Evolutionary conservation across 1,284 basidiomycete genomes (phyloP), one percentile per base, ranked within the genome.

Genomic region (Apiotrichum gracile): DNA sequence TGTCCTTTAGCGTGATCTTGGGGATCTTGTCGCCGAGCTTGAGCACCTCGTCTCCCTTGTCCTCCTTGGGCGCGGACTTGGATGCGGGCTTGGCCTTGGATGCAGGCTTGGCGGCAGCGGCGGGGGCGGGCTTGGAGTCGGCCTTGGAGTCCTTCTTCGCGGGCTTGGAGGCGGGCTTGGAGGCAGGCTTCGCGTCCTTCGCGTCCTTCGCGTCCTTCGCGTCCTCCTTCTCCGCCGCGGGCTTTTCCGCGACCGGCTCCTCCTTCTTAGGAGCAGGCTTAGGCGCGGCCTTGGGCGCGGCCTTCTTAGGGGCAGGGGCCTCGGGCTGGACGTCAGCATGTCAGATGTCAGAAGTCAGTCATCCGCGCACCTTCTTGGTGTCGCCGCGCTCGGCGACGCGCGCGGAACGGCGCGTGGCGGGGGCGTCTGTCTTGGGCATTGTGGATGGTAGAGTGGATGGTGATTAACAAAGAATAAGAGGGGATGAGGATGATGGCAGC

Each of bases 11-110:
- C 3, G 78, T 82, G 57, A 93, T 67, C 4, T 80, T 80, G 1
- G 91, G 91, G 38, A 97, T 77, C n/a, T 74, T 71, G 60, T 86
- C 87, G 9, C 91, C 93, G 27, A 90, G 76, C 52, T 85, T 80
- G 54, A 92, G 79, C 16, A 57, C 54, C n/a, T 10, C 27, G 31
- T 55, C 56, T 35, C 56, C 63, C 26, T 61, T 49, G 16, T 60
- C 63, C 12, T 65, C 63, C 9, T 61, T 58, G 1, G 76, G 55
- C 34, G 41, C 42, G 41, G 31, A 42, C 51, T 39, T 52, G 5
- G 46, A 50, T 13, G 46, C 51, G 12, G 33, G 37, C 21, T 57
- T 39, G 29, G 46, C 52, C 51, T 58, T 51, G 33, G 37, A 7
- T 19, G n/a, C 37, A 21, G 37, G n/a, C 37, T 38, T 16, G 10